Base-by-base conservation (phyloP, 129 eudicot genomes). In the Deinandra increscens region DNA sequence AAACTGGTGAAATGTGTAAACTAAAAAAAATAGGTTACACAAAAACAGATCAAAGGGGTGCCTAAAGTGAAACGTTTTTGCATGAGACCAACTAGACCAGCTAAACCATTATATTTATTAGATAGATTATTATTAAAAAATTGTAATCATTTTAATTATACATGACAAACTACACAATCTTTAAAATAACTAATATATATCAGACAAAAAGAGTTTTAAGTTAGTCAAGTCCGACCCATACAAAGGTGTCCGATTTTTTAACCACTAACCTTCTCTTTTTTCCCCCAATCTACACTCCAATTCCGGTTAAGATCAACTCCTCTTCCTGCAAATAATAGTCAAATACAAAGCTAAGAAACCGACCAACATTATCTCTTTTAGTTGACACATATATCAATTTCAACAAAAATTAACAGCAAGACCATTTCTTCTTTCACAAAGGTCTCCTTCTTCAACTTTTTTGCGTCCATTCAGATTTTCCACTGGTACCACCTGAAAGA, bases 261-360 rank as follows among this genome's bases (percentile, higher is more conserved):
- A 15, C 4, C 6, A 78, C 82, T 45, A 55, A 93, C 99, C 99
- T 93, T 87, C 80, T 93, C 99, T 70, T 93, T 93, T 75, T 93
- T 89, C 5, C 99, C 99, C 99, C 99, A 93, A 75, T 93, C 99
- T 46, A 93, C 99, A 80, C 95, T 87, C 99, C 99, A 93, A 65
- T 93, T 93, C 48, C 99, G 83, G 44, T 93, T 93, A 43, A 93
- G 95, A 86, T 93, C 99, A 66, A 93, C 99, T 78, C 99, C 99
- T 79, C 99, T 87, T 72, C 99, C 99, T 93, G 87, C 60, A 81
- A 76, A 45, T 43, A 66, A 77, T 64, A 79, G 78, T 72, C 48
- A 74, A 51, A 55, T 68, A 65, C 65, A 73, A 60, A 66, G 38
- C 71, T 67, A 70, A 39, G 23, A 29, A 66, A 60, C 11, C 64